phyloP scores from a whole-genome alignment of 768 basidiomycete genomes.

The Phaeotremella skinneri region DNA sequence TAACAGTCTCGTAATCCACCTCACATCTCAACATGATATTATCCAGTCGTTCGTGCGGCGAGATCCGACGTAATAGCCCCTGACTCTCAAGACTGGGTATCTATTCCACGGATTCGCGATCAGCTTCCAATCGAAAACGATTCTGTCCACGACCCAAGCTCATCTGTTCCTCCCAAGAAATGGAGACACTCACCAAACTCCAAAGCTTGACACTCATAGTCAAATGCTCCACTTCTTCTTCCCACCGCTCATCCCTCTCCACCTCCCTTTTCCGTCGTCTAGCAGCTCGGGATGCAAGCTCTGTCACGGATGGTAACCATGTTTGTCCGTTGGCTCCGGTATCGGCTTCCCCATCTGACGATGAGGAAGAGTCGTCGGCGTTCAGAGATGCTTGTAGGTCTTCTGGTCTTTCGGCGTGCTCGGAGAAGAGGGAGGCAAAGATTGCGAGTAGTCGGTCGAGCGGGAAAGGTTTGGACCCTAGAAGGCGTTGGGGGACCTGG shows the following conservation, averaged over 20 bases:
- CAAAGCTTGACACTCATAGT: slow-evolving; percentile 64
- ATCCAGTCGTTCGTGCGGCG: slow-evolving; percentile 46
- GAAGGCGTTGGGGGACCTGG: slow-evolving; percentile 63
- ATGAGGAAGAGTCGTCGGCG: slow-evolving; percentile 48
- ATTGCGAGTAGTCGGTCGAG: slow-evolving; percentile 78
- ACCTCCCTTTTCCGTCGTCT: slow-evolving; percentile 68
- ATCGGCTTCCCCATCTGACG: slow-evolving; percentile 59
- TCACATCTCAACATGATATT: slow-evolving; percentile 48
- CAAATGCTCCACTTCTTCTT: slow-evolving; percentile 66
- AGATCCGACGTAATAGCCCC: slow-evolving; percentile 38
- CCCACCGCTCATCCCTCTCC: slow-evolving; percentile 83
- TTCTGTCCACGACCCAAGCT: no score
- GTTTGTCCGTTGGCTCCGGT: slow-evolving; percentile 48
- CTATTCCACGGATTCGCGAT: slow-evolving; percentile 30
- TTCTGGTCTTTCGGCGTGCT: slow-evolving; percentile 56
- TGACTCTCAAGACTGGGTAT: slow-evolving; percentile 53
- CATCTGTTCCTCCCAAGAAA: no score
- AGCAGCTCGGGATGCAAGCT: slow-evolving; percentile 69
- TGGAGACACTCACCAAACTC: slow-evolving; percentile 68
- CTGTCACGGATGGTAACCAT: slow-evolving; percentile 56
- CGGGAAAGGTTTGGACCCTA: slow-evolving; percentile 75
- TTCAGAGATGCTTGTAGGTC: slow-evolving; percentile 68
- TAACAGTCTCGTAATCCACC: slow-evolving; percentile 37
- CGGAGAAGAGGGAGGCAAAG: slow-evolving; percentile 62
- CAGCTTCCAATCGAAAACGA: background rate